These are phyloP conservation scores for Parastagonospora nodorum DNA, from an alignment of 2,329 filamentous ascomycete genomes.

Conservation along the genomic window DNA sequence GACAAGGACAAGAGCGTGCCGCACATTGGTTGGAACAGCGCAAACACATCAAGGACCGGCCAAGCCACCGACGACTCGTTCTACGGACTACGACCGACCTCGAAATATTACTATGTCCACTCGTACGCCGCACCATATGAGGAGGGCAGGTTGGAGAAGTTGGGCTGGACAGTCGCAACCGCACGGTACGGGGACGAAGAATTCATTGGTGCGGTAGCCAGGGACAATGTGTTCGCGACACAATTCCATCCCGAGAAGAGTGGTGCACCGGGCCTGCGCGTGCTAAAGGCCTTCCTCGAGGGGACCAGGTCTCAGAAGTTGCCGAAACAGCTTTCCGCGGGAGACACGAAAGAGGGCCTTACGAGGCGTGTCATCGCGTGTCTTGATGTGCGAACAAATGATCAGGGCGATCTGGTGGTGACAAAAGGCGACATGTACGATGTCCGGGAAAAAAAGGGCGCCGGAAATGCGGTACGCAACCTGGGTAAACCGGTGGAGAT, in stretches of 20 bases:
- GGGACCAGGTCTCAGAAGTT: slow-evolving; percentile 66
- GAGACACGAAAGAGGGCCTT: slow-evolving; percentile 65
- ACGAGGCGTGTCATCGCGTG: slow-evolving; percentile 96
- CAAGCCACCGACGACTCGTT: slow-evolving; percentile 59
- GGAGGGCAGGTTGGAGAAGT: slow-evolving; percentile 72
- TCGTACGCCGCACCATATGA: slow-evolving; percentile 84
- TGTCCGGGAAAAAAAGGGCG: slow-evolving; percentile 81
- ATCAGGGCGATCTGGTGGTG: slow-evolving; percentile 91
- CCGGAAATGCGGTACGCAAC: slow-evolving; percentile 74
- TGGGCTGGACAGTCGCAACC: slow-evolving; percentile 92
- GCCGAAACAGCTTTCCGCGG: slow-evolving; percentile 39
- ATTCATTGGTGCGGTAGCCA: slow-evolving; percentile 89
- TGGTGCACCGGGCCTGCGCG: slow-evolving; percentile 82
- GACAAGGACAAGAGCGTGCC: slow-evolving; percentile 85
- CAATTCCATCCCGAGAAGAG: slow-evolving; percentile 99
- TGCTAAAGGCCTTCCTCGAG: slow-evolving; percentile 84
- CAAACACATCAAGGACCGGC: slow-evolving; percentile 62
- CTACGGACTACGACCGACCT: slow-evolving; percentile 77
- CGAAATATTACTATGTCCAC: slow-evolving; percentile 99
- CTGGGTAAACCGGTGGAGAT: slow-evolving; percentile 96
- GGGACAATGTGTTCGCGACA: slow-evolving; percentile 83
- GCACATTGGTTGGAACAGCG: slow-evolving; percentile 98
- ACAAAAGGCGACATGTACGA: slow-evolving; percentile 99
- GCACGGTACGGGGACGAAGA: slow-evolving; percentile 85
- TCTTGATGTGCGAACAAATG: slow-evolving; percentile 92